A percentile compares a stretch with the other conserved stretches of the same genome.
phyloP scores from a whole-genome alignment of 2,329 filamentous ascomycete species.

The Xylaria multiplex region DNA sequence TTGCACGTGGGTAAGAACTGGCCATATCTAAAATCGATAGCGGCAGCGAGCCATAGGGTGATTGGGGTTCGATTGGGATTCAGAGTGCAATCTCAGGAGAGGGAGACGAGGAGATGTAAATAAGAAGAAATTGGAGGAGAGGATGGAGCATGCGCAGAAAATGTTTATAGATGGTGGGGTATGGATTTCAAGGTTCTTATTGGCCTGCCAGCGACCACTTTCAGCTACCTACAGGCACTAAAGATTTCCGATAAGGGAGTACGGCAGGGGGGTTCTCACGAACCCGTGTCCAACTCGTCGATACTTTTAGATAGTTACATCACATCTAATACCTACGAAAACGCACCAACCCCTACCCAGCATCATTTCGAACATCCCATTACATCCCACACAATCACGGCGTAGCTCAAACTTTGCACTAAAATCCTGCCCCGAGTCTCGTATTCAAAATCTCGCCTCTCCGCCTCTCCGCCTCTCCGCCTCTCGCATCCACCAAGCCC shows the following conservation, averaged over 20 bases:
- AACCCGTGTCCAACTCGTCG: slow-evolving; percentile 29
- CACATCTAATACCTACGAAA: slow-evolving; percentile 5
- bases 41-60: neutral
- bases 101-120: neutral
- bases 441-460: neutral
- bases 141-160: neutral
- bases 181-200: neutral
- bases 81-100: neutral
- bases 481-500: neutral
- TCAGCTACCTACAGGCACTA: neutral
- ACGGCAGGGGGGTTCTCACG: slow-evolving; percentile 29
- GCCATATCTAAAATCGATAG: neutral
- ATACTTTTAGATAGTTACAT: neutral
- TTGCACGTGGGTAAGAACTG: neutral
- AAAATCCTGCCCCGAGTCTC: neutral
- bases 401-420: neutral
- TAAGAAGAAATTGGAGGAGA: neutral
- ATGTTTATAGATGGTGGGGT: neutral
- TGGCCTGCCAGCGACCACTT: slow-evolving; percentile 19
- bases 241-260: slow-evolving; percentile 19
- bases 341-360: neutral
- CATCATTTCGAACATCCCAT: neutral
- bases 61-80: neutral
- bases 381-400: neutral
- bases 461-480: neutral